phyloP scores from a whole-genome alignment of 2,329 filamentous ascomycete genomes.

The Metarhizium sp. region DNA sequence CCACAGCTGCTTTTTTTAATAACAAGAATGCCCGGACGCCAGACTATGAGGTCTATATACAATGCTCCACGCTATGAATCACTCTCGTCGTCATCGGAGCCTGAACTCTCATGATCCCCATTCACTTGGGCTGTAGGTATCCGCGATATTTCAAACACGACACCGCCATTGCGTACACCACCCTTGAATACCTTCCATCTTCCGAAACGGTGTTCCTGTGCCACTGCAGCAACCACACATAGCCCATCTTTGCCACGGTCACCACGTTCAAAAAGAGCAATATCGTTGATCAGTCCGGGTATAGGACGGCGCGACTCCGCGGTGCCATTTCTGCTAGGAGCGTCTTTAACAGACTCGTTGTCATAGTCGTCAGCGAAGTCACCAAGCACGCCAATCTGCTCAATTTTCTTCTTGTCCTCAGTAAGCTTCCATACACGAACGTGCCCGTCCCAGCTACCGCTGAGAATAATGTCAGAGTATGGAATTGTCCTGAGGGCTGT shows the following conservation, averaged over 20 bases:
- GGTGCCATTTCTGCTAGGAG: slow-evolving; percentile 5
- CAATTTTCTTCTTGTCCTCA: slow-evolving; percentile 71
- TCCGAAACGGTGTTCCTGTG: slow-evolving; percentile 77
- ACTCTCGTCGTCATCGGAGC: slow-evolving; percentile 12
- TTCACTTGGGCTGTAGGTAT: slow-evolving; percentile 23
- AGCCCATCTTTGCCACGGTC: slow-evolving; percentile 67
- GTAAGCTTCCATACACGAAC: slow-evolving; percentile 79
- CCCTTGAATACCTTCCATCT: slow-evolving; percentile 60
- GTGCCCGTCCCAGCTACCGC: slow-evolving; percentile 84
- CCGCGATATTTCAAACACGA: slow-evolving; percentile 73
- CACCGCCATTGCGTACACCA: slow-evolving; percentile 69
- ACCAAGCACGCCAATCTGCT: slow-evolving; percentile 60
- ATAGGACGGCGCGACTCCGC: slow-evolving; percentile 25
- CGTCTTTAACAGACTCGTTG: slow-evolving; percentile 15
- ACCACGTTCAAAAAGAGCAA: slow-evolving; percentile 78
- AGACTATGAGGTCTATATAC: not conserved
- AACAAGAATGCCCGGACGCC: not conserved
- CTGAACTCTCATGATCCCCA: slow-evolving; percentile 18
- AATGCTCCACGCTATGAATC: slow-evolving; percentile 10
- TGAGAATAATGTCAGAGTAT: slow-evolving; percentile 83
- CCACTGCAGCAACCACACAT: slow-evolving; percentile 77
- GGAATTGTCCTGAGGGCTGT: slow-evolving; percentile 81
- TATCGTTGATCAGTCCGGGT: slow-evolving; percentile 77
- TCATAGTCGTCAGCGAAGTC: slow-evolving; percentile 20
- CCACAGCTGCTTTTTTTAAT: not conserved